These are phyloP conservation scores for Globisporangium sylvaticum DNA, from an alignment of 352 stramenopile species.

Conservation along the genomic window DNA sequence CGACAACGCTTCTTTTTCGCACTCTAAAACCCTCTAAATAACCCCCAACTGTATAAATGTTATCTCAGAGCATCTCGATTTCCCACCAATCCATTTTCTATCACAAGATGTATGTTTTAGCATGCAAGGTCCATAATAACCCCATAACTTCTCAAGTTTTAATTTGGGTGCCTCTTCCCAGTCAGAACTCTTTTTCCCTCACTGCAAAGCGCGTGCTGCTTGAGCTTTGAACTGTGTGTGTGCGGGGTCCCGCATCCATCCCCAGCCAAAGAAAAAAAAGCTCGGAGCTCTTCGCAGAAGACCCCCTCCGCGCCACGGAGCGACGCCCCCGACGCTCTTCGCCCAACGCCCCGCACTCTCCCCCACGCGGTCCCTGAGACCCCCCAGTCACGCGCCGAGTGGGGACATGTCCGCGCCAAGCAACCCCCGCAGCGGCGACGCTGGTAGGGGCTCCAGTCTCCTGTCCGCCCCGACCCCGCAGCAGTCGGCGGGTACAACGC, in stretches of 20 bases:
- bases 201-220: neutral
- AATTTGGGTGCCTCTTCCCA: neutral
- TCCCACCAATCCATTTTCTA: neutral
- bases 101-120: neutral
- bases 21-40: neutral
- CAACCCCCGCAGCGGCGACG: conserved; percentile 2
- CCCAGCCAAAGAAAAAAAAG: conserved; percentile 15
- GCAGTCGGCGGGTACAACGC: neutral
- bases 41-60: neutral
- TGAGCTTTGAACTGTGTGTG: neutral
- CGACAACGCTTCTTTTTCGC: neutral
- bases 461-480: neutral
- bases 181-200: neutral
- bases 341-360: neutral
- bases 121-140: neutral
- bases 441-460: neutral
- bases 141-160: neutral
- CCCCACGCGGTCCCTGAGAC: neutral
- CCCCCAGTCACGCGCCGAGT: neutral
- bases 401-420: neutral
- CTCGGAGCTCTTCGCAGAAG: conserved; percentile 9
- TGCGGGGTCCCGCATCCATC: neutral
- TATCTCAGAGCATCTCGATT: neutral
- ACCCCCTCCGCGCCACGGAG: neutral
- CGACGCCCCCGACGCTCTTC: neutral